Evolutionary conservation across 1,139 yeast species (phyloP).

Genomic region (Candida glucosophila): DNA sequence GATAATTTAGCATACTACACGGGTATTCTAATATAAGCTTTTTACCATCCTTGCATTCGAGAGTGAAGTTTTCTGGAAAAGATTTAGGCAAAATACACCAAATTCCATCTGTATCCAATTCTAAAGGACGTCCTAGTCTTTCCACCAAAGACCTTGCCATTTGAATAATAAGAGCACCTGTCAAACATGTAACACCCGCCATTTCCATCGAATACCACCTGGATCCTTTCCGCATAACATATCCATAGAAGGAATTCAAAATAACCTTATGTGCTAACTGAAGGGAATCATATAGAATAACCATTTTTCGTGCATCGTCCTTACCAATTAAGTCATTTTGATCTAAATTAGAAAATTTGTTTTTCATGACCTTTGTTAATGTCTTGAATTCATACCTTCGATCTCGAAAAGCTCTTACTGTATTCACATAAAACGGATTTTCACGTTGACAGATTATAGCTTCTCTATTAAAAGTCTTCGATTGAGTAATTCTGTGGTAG

Average conservation of each 20-base stretch:
- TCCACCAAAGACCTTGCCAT: constrained; percentile 95
- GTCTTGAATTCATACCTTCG: constrained; percentile 95
- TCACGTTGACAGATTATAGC: constrained; percentile 96
- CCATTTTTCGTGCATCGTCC: constrained; percentile 91
- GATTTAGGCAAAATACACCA: constrained; percentile 96
- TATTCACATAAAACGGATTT: constrained; percentile 92
- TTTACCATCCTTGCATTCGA: constrained; percentile 72
- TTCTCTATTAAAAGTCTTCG: constrained; percentile 81
- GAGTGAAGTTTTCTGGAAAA: constrained; percentile 81
- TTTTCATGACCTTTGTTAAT: constrained; percentile 90
- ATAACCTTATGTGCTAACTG: constrained; percentile 97
- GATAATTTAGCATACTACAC: constrained; percentile 90
- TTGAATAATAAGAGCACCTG: constrained; percentile 97
- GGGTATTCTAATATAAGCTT: constrained; percentile 78
- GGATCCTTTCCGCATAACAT: constrained; percentile 98
- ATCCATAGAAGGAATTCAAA: constrained; percentile 93
- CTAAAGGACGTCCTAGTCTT: constrained; percentile 89
- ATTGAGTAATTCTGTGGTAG: constrained; percentile 70
- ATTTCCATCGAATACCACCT: constrained; percentile 99
- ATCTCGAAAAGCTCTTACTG: constrained; percentile 91
- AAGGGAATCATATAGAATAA: constrained; percentile 85
- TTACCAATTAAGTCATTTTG: constrained; percentile 46
- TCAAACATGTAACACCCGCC: constrained; percentile 98
- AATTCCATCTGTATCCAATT: constrained; percentile 97
- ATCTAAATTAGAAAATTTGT: constrained; percentile 52